Evolutionary conservation across 2,329 filamentous ascomycete species (phyloP), one percentile per base, ranked within the genome.

Genomic region (Spiromastix sp.): DNA sequence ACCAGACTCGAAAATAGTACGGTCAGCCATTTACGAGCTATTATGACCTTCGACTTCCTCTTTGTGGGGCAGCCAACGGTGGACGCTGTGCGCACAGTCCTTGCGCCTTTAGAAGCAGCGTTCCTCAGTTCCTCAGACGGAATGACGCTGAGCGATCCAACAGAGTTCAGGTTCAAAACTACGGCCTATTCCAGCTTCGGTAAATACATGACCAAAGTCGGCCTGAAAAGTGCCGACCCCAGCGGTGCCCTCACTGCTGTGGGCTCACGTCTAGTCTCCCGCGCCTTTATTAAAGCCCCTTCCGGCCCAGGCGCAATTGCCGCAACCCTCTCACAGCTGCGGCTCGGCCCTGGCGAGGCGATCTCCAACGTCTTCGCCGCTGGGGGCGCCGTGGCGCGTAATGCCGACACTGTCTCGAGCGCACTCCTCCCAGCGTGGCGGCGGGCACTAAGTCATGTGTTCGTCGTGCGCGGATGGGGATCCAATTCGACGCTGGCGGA

Each of bases 301-400:
- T 37, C 48, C 25, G 43, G 50, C 5, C 37, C 43, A 0, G 33
- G 37, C 19, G 42, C 43, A 43, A 50, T 68, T 32, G 59, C 55
- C 48, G 48, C 61, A 38, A 54, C 57, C 2, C 55, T 64, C n/a
- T 45, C 41, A 32, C 38, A 39, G 20, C 40, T 39, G 36, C 33
- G 39, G 13, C 49, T 50, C 11, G 45, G 41, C n/a, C 24, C 43
- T 11, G 36, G 41, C 2, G 42, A 13, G n/a, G 17, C 25, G 12
- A 12, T 57, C 21, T 41, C 41, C 2, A 51, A 55, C 8, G 50
- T 54, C 38, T 37, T 56, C 5, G 53, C 58, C 9, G 54, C 53
- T 3, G 59, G 57, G 6, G 54, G 54, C 3, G 49, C 60, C 27
- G 58, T 59, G 15, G 56, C 63, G 4, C 38, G 45, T n/a, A 55